Evolutionary conservation across 2,329 filamentous ascomycete genomes (phyloP), one percentile per base, ranked within the genome.

Genomic region (Penicillium capsulatum): DNA sequence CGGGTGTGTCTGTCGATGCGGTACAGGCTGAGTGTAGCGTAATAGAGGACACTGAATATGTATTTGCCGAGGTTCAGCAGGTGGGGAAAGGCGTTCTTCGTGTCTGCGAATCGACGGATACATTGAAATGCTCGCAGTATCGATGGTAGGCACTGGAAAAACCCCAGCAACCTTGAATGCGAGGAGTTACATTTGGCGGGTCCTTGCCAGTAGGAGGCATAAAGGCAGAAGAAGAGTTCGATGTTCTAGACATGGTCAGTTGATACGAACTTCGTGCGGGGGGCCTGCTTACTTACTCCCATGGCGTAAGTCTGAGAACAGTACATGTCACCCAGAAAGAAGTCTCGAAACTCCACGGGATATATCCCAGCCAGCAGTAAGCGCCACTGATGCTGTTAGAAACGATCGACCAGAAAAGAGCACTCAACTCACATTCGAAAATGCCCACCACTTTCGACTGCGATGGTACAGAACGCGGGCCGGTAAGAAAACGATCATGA

Each of bases 241-340:
- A 95, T 77, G 58, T 97, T 96, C 84, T 88, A 43, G 2, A 28
- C 7, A 27, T 7, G 16, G 38, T 65, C 34, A 66, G 57, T 11
- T 9, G n/a, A 5, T 10, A 10, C 29, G 33, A 10, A 7, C 9
- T 4, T n/a, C n/a, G n/a, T n/a, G n/a, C n/a, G 32, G 29, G 6
- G 19, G 4, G 30, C 9, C 22, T 8, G 32, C 19, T 29, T 10
- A 2, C 84, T 70, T 74, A 91, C 86, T 45, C 86, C 84, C 66
- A 87, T 86, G 11, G 84, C 78, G 64, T 98, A 98, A 4, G 90
- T 94, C 40, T 94, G 73, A 2, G 92, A 97, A 66, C 91, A 97
- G 65, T 94, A 95, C 74, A 97, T 96, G 61, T 98, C 92, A 36
- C 92, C 92, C 0, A 97, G 76, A 65, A 96, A 97, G 68, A 98